Conservation (phyloP, 208 protist genomes). For the Trypanosoma mega region DNA sequence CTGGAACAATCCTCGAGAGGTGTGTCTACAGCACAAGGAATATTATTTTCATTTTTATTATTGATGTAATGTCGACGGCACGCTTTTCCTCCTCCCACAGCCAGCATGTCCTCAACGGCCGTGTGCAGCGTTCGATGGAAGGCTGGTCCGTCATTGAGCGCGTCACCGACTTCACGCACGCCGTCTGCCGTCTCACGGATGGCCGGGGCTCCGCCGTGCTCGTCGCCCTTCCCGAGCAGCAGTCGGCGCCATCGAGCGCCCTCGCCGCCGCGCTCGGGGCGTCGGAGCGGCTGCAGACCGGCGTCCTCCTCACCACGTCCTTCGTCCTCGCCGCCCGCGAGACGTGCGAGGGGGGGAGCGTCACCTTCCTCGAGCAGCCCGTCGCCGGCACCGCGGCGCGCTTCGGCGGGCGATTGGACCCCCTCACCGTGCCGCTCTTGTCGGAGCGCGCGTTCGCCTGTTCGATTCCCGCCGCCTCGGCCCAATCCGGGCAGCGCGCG, state of each 20-base stretch:
- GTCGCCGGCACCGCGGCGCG: conserved; percentile 55
- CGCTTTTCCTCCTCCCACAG: background rate
- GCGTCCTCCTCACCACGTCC: conserved; percentile 77
- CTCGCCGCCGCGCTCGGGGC: background rate
- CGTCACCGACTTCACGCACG: conserved; percentile 71
- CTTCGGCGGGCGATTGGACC: conserved; percentile 41
- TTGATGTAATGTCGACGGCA: background rate
- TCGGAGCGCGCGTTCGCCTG: conserved; percentile 61
- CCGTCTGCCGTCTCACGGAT: conserved; percentile 71
- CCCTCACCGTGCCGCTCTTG: conserved; percentile 48
- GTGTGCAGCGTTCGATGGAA: conserved; percentile 29
- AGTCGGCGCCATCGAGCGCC: background rate
- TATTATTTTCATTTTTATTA: conserved; percentile 1
- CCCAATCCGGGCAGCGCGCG: background rate
- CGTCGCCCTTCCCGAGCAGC: conserved; percentile 39
- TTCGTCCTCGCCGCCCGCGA: conserved; percentile 54
- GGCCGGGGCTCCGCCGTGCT: conserved; percentile 69
- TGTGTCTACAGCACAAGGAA: background rate
- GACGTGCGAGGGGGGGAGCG: conserved; percentile 23
- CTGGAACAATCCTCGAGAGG: no score
- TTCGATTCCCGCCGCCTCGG: conserved; percentile 19
- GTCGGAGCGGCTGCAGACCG: conserved; percentile 8
- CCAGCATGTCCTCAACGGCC: conserved; percentile 5
- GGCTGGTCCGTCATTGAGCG: conserved; percentile 76
- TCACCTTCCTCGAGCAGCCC: conserved; percentile 79